Base-by-base conservation (phyloP, 2,329 filamentous ascomycete species). In the Onygenales sp. region DNA sequence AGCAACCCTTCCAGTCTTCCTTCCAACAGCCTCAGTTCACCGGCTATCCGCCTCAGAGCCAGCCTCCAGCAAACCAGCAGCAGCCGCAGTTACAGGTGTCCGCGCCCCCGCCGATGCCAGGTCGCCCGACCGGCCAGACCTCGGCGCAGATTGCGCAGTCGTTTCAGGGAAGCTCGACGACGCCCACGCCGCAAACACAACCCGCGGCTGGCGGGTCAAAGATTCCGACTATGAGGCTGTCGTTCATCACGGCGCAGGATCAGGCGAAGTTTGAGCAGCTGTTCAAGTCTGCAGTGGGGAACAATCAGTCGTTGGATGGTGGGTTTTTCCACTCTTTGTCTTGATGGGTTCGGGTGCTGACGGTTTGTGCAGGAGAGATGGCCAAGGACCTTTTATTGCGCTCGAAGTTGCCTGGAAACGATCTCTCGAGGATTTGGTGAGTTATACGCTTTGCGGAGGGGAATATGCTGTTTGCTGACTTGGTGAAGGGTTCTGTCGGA, bases 231-330 rank as follows among this genome's bases (percentile, higher is more conserved):
- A 94, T 97, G 60, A 82, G 93, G 49, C 75, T 98, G 57, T 95
- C 91, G 2, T 98, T 98, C 69, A 95, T 98, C 65, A 96, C 92
- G 2, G 91, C 89, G 31, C 83, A 86, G 64, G 93, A 98, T 67
- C 93, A 98, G 72, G 82, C 89, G 64, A 96, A 95, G 73, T 98
- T 98, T 63, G 93, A 98, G 75, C 93, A 93, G 54, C 75, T 98
- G 43, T 98, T 98, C 78, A 96, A 93, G 74, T 95, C 91, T 53
- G 92, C 93, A 11, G 89, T 92, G 38, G 89, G 90, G 36, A 85
- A 90, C 60, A 82, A 80, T 55, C 85, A 91, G 63, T 87, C 91
- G 52, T 83, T 98, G 77, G 89, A 90, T 47, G 93, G 87, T 69
- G 54, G 57, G 60, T 62, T 21, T 5, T 38, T 5, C 10, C 9